phyloP scores from a whole-genome alignment of 1,139 yeast species.

The Nadsonia starkeyi-henricii region DNA sequence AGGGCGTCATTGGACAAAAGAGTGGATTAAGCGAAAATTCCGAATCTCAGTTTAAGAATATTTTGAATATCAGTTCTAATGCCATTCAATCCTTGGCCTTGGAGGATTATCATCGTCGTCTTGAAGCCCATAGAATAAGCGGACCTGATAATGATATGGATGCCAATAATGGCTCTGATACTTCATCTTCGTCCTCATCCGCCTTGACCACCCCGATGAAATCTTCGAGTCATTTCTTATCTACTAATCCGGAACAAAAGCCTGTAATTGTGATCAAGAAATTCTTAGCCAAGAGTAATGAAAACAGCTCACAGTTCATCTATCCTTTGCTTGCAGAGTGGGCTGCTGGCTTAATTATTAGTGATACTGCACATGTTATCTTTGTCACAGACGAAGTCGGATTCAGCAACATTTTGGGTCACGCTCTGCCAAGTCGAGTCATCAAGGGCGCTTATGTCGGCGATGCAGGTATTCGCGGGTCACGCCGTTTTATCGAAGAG shows the following conservation, averaged over 20 bases:
- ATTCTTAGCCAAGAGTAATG: conserved; percentile 41
- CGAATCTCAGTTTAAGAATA: conserved; percentile 71
- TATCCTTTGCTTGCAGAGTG: conserved; percentile 73
- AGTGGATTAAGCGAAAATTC: conserved; percentile 80
- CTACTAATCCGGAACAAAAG: conserved; percentile 71
- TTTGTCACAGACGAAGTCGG: conserved; percentile 79
- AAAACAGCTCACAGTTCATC: conserved; percentile 49
- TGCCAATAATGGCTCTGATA: conserved; percentile 1
- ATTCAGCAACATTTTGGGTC: conserved; percentile 50
- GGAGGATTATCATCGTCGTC: conserved; percentile 18
- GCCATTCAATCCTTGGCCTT: conserved; percentile 66
- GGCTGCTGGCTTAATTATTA: conserved; percentile 65
- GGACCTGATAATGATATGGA: neutral
- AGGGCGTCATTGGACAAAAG: conserved; percentile 87
- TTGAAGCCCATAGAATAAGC: conserved; percentile 9
- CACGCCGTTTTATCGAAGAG: conserved; percentile 54
- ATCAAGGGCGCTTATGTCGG: conserved; percentile 61
- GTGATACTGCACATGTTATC: conserved; percentile 80
- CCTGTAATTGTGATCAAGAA: conserved; percentile 80
- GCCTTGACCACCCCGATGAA: conserved; percentile 33
- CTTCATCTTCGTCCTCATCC: conserved; percentile 9
- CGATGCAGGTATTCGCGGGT: conserved; percentile 66
- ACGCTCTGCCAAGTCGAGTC: conserved; percentile 67
- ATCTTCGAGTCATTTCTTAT: conserved; percentile 51
- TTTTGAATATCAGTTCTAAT: conserved; percentile 58